Evolutionary conservation across 2,329 filamentous ascomycete genomes (phyloP), one percentile per base, ranked within the genome.

Genomic region (Ceratocystiopsis brevicomis): DNA sequence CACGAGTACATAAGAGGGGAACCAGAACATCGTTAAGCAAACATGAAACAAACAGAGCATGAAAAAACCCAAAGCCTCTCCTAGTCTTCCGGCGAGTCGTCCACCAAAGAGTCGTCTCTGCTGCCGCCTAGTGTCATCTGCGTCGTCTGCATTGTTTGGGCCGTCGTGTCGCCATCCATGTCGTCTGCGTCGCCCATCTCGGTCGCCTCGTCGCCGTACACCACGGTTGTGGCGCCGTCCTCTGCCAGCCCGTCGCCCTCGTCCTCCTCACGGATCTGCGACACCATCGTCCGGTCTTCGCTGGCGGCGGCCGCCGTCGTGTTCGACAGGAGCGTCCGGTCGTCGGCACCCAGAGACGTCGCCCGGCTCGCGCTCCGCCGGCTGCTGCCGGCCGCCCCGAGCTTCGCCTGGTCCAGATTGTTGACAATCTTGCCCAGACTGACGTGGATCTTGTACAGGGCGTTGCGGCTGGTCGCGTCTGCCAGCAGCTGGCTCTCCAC

Each of bases 391-490:
- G n/a, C 41, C 33, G 13, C 33, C 33, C 45, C 32, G 14, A 40
- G 37, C 39, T 41, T 34, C 13, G 38, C 51, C 53, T 68, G 69
- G 44, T 69, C 68, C 3, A 78, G 64, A 32, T 57, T 57, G 52
- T 78, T 78, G 49, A 79, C 73, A 43, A 80, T 78, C 60, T 80
- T 80, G 51, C 75, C 75, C 1, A 81, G 59, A 46, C 65, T 68
- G 49, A 80, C 69, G 52, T 81, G 76, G 42, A 81, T 69, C 57
- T 81, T 81, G 61, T 74, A 78, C 14, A 81, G 61, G 0, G 76
- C 68, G 48, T 81, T 81, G 41, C 72, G 67, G 50, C 68, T 71
- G 18, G 69, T 72, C 14, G 70, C 72, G 57, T 76, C 80, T 17
- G 66, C 66, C 44, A 73, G 61, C 38, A 76, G 59, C 40, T 69